phyloP scores from a whole-genome alignment of 176 grass and related monocot genomes.

The Poa annua region DNA sequence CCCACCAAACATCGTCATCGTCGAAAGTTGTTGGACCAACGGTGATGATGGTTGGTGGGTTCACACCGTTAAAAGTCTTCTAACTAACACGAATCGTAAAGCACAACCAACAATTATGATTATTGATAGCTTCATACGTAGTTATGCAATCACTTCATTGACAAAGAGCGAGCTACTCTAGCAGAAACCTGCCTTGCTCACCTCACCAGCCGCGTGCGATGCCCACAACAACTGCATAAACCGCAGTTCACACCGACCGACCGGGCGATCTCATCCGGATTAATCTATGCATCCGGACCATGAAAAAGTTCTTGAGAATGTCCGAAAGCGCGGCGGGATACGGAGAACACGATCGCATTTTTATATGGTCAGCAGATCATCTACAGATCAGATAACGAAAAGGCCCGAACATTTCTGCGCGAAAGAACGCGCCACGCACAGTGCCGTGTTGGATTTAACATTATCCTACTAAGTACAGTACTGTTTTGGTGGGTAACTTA shows the following conservation, averaged over 20 bases:
- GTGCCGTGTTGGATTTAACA: slow-evolving; percentile 14
- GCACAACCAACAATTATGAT: too few species aligned
- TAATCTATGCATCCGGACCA: not conserved
- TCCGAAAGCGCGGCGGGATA: slow-evolving; percentile 18
- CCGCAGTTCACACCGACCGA: not conserved
- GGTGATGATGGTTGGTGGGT: too few species aligned
- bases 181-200: too few species aligned
- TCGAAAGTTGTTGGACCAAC: too few species aligned
- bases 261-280: not conserved
- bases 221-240: not conserved
- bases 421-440: not conserved
- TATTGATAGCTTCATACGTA: too few species aligned
- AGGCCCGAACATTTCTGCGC: not conserved
- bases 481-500: not conserved
- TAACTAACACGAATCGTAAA: too few species aligned
- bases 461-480: not conserved
- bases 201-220: too few species aligned
- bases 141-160: too few species aligned
- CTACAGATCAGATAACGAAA: not conserved
- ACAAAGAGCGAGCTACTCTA: too few species aligned
- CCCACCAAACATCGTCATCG: too few species aligned
- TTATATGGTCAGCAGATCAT: not conserved
- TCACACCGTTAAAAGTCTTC: too few species aligned
- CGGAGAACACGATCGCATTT: not conserved
- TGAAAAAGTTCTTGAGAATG: not conserved